phyloP scores from a whole-genome alignment of 768 basidiomycete species.

The Lactarius indigo region DNA sequence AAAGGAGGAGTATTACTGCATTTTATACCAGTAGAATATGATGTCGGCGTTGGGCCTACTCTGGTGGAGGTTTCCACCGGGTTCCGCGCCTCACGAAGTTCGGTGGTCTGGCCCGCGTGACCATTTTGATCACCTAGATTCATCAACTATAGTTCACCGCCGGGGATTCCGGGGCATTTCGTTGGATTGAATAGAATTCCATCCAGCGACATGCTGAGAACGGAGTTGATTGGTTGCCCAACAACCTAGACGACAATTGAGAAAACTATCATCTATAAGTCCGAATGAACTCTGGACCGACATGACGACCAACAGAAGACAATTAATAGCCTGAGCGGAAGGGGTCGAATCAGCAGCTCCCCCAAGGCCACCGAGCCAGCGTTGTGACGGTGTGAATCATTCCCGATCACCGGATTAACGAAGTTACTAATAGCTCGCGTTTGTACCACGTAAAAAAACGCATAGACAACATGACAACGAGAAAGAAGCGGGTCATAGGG shows the following conservation, averaged over 20 bases:
- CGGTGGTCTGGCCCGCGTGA: constrained; percentile 41
- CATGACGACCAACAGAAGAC: constrained; percentile 46
- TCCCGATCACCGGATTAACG: constrained; percentile 36
- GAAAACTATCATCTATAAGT: constrained; percentile 45
- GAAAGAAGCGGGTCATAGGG: constrained; percentile 16
- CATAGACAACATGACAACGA: constrained; percentile 20
- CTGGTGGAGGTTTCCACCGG: constrained; percentile 53
- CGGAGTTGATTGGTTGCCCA: constrained; percentile 25
- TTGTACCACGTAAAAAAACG: constrained; percentile 7
- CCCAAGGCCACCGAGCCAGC: constrained; percentile 36
- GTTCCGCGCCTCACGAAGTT: constrained; percentile 48
- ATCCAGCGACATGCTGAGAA: constrained; percentile 10
- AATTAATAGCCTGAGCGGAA: background rate
- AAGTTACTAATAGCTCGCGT: constrained; percentile 30
- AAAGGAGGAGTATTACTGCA: too few species aligned
- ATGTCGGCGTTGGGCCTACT: constrained; percentile 47
- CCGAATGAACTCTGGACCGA: constrained; percentile 57
- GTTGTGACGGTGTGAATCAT: constrained; percentile 42
- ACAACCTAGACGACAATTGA: constrained; percentile 69
- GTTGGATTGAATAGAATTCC: constrained; percentile 38
- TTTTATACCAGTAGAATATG: constrained; percentile 7
- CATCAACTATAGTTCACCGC: constrained; percentile 38
- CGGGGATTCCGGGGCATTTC: constrained; percentile 40
- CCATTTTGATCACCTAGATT: constrained; percentile 51
- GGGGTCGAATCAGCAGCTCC: constrained; percentile 41